phyloP scores from a whole-genome alignment of 345 rosid species.

The Trapa incisa region DNA sequence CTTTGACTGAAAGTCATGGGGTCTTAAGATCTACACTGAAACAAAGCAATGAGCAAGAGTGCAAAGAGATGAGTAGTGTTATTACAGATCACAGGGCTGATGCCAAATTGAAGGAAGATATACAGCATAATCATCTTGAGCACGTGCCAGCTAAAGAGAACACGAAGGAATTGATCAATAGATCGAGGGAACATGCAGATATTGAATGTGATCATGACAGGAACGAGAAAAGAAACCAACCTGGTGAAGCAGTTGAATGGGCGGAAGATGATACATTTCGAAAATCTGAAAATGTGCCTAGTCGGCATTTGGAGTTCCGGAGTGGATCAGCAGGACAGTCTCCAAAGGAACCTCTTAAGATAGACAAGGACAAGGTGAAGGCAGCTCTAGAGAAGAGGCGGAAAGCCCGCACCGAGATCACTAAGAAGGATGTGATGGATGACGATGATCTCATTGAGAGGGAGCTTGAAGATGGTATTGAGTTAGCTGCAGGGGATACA shows the following conservation, averaged over 20 bases:
- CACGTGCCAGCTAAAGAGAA: slow-evolving; percentile 24
- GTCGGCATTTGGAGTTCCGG: slow-evolving; percentile 27
- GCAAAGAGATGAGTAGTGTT: slow-evolving; percentile 41
- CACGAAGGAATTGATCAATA: slow-evolving; percentile 26
- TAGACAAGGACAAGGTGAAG: slow-evolving; percentile 51
- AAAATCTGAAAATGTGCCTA: slow-evolving; percentile 23
- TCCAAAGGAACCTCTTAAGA: slow-evolving; percentile 48
- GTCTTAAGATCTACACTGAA: slow-evolving; percentile 25
- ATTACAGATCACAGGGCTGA: slow-evolving; percentile 58
- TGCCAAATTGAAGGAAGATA: slow-evolving; percentile 28
- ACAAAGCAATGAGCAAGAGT: slow-evolving; percentile 38
- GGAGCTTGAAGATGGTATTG: slow-evolving; percentile 65
- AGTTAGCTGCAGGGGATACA: slow-evolving; percentile 52
- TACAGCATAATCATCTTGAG: slow-evolving; percentile 18
- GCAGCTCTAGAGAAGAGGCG: slow-evolving; percentile 53
- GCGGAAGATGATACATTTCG: slow-evolving; percentile 29
- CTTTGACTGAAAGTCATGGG: slow-evolving; percentile 35
- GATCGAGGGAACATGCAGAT: slow-evolving; percentile 27
- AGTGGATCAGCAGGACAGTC: slow-evolving; percentile 47
- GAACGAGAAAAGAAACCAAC: slow-evolving; percentile 24
- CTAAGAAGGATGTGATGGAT: slow-evolving; percentile 48
- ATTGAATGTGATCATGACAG: slow-evolving; percentile 36
- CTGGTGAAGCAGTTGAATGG: slow-evolving; percentile 35
- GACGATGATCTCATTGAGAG: slow-evolving; percentile 70
- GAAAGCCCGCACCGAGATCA: slow-evolving; percentile 41